Conservation (phyloP, 2,329 filamentous ascomycete genomes). For the Apiospora hydei region DNA sequence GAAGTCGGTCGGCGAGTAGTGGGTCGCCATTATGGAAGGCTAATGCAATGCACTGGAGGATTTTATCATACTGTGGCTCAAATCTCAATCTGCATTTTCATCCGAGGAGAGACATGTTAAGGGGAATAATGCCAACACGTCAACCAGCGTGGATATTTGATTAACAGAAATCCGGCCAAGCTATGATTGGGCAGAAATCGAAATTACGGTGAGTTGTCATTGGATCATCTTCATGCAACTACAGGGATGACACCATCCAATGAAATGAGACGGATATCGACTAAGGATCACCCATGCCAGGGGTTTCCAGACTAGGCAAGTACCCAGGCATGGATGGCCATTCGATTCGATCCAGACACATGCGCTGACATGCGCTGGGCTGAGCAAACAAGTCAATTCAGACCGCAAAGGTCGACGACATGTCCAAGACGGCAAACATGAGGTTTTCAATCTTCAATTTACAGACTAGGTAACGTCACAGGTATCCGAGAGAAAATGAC, state of each 20-base stretch:
- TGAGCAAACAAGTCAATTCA: neutral
- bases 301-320: neutral
- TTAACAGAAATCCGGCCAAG: neutral
- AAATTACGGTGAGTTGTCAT: slow-evolving; percentile 21
- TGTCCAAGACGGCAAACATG: neutral
- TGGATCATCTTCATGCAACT: slow-evolving; percentile 1
- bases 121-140: slow-evolving; percentile 1
- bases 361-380: no score
- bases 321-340: no score
- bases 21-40: neutral
- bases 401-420: neutral
- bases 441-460: slow-evolving; percentile 11
- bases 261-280: slow-evolving; percentile 4
- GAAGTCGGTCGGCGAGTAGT: neutral
- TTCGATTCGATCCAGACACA: neutral
- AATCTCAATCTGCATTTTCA: slow-evolving; percentile 3
- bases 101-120: neutral
- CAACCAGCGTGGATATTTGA: slow-evolving; percentile 11
- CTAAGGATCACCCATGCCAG: slow-evolving; percentile 8
- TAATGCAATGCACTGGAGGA: slow-evolving; percentile 13
- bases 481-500: neutral
- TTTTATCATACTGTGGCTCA: neutral
- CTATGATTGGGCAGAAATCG: neutral
- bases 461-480: slow-evolving; percentile 10
- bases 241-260: neutral